Percentiles rank a stretch among this genome's conserved stretches.
Conservation (phyloP, 495 filamentous ascomycete genomes). For the Penicillium pancosmium region DNA sequence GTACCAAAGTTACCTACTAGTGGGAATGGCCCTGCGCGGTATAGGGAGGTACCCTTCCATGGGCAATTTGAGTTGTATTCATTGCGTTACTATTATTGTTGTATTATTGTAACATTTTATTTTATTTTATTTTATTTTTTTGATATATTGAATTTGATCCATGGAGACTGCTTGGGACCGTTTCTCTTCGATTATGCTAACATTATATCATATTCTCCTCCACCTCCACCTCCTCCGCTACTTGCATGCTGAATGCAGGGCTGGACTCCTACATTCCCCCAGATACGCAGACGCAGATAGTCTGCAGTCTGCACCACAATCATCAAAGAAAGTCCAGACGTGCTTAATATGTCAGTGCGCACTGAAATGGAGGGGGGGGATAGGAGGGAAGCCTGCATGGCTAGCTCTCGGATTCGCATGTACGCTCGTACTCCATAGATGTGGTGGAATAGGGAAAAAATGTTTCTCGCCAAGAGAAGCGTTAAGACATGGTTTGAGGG, state of each 20-base stretch:
- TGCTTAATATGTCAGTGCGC: conserved; percentile 25
- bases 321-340: not conserved
- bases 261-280: conserved; percentile 5
- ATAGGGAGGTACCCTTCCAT: conserved; percentile 20
- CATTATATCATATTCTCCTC: too few relatives aligned
- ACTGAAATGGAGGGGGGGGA: conserved; percentile 22
- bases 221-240: too few relatives aligned
- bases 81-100: not conserved
- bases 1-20: conserved; percentile 29
- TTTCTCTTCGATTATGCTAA: too few relatives aligned
- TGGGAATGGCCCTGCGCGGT: conserved; percentile 13
- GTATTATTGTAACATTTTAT: not conserved
- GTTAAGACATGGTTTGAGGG: conserved; percentile 7
- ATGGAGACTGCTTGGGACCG: too few relatives aligned
- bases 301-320: conserved; percentile 4
- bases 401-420: conserved; percentile 1
- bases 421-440: not conserved
- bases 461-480: conserved; percentile 5
- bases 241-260: conserved; percentile 14
- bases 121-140: not conserved
- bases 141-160: not conserved
- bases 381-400: conserved; percentile 3
- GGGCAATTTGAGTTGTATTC: not conserved
- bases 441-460: not conserved
- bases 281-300: conserved; percentile 5